Evolutionary conservation across 495 filamentous ascomycete genomes (phyloP), one percentile per base, ranked within the genome.

Genomic region (Lasiosphaeris hirsuta): DNA sequence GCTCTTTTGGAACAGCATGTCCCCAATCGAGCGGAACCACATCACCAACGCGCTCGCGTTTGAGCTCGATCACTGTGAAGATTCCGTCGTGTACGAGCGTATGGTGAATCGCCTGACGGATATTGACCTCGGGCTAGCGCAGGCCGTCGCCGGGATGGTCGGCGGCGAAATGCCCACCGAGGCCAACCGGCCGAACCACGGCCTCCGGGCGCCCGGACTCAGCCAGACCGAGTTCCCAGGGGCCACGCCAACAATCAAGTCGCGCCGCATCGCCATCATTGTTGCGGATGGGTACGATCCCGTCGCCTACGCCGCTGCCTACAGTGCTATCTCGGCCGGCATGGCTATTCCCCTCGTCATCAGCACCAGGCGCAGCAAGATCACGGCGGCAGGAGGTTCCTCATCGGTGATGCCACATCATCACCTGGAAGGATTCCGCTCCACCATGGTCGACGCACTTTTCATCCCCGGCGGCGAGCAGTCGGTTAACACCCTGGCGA

Each of bases 21-120:
- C 84, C 1, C 63, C 75, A 1, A 73, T 81, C 38, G 92, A 96
- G 69, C 86, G 91, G 68, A 58, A 69, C 10, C 90, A 96, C 70
- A 65, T 94, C 4, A 72, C 79, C 19, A 80, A 78, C 43, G 90
- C 92, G 0, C 80, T 96, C 42, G 75, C 78, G 4, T 96, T 96
- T 68, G 92, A 96, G 72, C 82, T 96, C 7, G 88, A 91, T 63
- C 91, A 96, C 71, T 96, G 92, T 69, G 90, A 95, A 44, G 90
- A 96, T 46, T 86, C 86, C 0, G 63, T 88, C 19, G 90, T 96
- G 17, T 95, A 92, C 65, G 77, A 83, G 51, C 81, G 86, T 62
- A 84, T 94, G 75, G 77, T 79, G 3, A 72, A 86, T 47, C 85
- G 91, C 18, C 74, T 94, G 4, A 74, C 83, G 3, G 84, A 90